Evolutionary conservation across 2,329 filamentous ascomycete species (phyloP).

Genomic region (Talaromyces sp.): DNA sequence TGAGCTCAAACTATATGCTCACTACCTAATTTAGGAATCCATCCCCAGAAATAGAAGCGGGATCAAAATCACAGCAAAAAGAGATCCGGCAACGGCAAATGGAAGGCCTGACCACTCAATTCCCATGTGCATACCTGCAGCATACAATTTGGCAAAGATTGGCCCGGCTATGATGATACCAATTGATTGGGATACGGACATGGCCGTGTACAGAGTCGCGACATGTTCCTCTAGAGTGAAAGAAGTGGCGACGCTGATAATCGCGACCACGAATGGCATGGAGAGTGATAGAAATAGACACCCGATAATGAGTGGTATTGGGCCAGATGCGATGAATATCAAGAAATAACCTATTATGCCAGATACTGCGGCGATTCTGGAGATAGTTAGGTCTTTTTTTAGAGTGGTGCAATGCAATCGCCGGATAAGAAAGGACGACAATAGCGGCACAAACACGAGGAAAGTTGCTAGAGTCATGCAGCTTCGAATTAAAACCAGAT

Average conservation of each 20-base stretch:
- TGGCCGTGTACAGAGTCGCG: constrained; percentile 25
- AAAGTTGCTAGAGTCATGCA: constrained; percentile 18
- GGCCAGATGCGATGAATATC: constrained; percentile 16
- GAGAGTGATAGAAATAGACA: constrained; percentile 23
- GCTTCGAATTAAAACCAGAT: constrained; percentile 24
- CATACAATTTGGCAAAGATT: constrained; percentile 22
- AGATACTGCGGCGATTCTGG: constrained; percentile 18
- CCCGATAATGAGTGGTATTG: constrained; percentile 18
- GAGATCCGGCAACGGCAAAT: constrained; percentile 17
- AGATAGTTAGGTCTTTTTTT: constrained; percentile 18
- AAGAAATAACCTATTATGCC: constrained; percentile 18
- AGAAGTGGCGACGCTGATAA: constrained; percentile 22
- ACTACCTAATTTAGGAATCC: too few species aligned
- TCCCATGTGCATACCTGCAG: constrained; percentile 22
- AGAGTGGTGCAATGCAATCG: constrained; percentile 17
- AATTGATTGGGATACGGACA: constrained; percentile 19
- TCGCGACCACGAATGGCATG: constrained; percentile 19
- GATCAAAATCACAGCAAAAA: too few species aligned
- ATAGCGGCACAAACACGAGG: constrained; percentile 20
- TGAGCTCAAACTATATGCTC: too few species aligned
- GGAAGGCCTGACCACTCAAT: constrained; percentile 24
- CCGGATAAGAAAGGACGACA: constrained; percentile 15
- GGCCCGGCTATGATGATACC: constrained; percentile 22
- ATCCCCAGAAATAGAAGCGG: too few species aligned
- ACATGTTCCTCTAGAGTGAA: constrained; percentile 22